Evolutionary conservation across 495 filamentous ascomycete species (phyloP).

Genomic region (Polyplosphaeria fusca): DNA sequence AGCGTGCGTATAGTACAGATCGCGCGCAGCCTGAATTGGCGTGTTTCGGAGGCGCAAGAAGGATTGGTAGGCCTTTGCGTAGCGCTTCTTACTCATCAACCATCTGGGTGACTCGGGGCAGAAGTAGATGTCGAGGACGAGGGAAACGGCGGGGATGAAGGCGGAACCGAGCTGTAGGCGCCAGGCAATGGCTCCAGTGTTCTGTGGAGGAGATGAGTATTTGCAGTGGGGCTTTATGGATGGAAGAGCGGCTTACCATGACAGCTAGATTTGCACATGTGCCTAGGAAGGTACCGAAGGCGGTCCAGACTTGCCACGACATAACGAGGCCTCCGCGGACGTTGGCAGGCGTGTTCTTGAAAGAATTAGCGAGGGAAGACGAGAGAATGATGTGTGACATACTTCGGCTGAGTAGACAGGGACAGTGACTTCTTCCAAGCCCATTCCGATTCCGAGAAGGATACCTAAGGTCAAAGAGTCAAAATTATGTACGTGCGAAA

Average conservation of each 20-base stretch:
- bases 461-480: too few species aligned
- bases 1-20: slow-evolving; percentile 71
- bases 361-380: too few species aligned
- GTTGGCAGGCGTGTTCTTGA: slow-evolving; percentile 54
- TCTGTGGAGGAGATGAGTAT: slow-evolving; percentile 23
- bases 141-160: slow-evolving; percentile 68
- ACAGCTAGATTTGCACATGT: slow-evolving; percentile 60
- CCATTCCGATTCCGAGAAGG: slow-evolving; percentile 71
- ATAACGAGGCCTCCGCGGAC: slow-evolving; percentile 64
- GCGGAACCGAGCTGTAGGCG: slow-evolving; percentile 62
- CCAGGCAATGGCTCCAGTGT: slow-evolving; percentile 58
- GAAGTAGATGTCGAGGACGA: slow-evolving; percentile 60
- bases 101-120: slow-evolving; percentile 65
- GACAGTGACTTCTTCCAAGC: slow-evolving; percentile 53
- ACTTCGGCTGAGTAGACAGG: slow-evolving; percentile 64
- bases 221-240: too few species aligned
- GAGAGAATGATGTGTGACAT: too few species aligned
- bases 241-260: slow-evolving; percentile 12
- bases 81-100: slow-evolving; percentile 59
- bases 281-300: slow-evolving; percentile 62
- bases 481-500: too few species aligned
- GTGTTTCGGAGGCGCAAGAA: slow-evolving; percentile 60
- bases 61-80: slow-evolving; percentile 56
- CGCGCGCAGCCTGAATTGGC: slow-evolving; percentile 67
- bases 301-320: slow-evolving; percentile 47